These are phyloP conservation scores for Cyathus striatus DNA, from an alignment of 768 basidiomycete genomes.

Conservation along the genomic window DNA sequence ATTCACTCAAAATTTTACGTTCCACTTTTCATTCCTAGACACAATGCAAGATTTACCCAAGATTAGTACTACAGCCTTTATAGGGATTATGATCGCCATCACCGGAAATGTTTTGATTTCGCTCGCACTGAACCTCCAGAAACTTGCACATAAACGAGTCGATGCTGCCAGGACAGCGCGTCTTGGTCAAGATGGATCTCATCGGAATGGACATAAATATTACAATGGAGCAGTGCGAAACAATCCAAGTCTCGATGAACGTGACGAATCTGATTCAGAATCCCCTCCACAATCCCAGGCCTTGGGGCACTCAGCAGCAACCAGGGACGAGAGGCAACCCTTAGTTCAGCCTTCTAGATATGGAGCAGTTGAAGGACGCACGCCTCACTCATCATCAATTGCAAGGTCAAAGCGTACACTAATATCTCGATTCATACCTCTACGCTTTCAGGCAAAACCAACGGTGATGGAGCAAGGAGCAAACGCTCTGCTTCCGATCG, in stretches of 20 bases:
- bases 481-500: constrained; percentile 28
- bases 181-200: too few relatives aligned
- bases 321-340: neutral
- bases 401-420: neutral
- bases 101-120: constrained; percentile 86
- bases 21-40: too few relatives aligned
- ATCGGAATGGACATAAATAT: too few relatives aligned
- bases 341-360: too few relatives aligned
- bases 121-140: constrained; percentile 88
- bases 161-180: too few relatives aligned
- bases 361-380: too few relatives aligned
- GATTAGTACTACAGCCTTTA: constrained; percentile 49
- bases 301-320: too few relatives aligned
- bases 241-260: constrained; percentile 20
- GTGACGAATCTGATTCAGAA: too few relatives aligned
- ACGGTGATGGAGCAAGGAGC: constrained; percentile 10
- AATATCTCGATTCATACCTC: neutral
- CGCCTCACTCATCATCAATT: too few relatives aligned
- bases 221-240: too few relatives aligned
- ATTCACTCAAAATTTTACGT: too few relatives aligned
- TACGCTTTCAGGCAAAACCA: constrained; percentile 1
- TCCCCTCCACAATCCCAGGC: too few relatives aligned
- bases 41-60: constrained; percentile 46
- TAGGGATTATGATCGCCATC: constrained; percentile 82
- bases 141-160: constrained; percentile 78